A percentile compares a stretch with the other conserved stretches of the same genome.
Conservation (phyloP, 2,329 filamentous ascomycete genomes). For the Paradendryphiella salina region DNA sequence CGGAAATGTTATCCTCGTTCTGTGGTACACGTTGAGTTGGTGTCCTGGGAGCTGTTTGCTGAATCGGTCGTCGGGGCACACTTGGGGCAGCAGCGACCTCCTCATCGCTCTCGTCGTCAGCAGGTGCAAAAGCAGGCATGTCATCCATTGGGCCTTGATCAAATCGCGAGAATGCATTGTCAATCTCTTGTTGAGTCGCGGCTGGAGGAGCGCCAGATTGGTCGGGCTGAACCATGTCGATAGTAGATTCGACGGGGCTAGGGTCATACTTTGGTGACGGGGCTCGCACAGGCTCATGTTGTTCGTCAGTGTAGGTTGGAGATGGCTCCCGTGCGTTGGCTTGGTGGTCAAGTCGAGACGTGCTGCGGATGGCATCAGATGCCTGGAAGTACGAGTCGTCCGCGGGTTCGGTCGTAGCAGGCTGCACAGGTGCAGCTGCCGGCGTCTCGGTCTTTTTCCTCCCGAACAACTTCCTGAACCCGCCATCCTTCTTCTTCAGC, state of each 20-base stretch:
- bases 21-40: constrained; percentile 25
- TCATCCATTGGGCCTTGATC: constrained; percentile 87
- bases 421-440: constrained; percentile 7
- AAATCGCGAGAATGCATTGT: constrained; percentile 68
- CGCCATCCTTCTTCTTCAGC: constrained; percentile 44
- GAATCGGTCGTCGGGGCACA: constrained; percentile 28
- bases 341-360: constrained; percentile 32
- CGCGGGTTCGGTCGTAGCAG: constrained; percentile 10
- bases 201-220: constrained; percentile 56
- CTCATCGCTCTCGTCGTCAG: constrained; percentile 45
- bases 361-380: constrained; percentile 29
- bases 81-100: constrained; percentile 29
- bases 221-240: constrained; percentile 19
- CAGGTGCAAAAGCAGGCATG: constrained; percentile 79
- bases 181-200: constrained; percentile 62
- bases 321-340: constrained; percentile 32
- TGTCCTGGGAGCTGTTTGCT: constrained; percentile 20
- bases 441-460: constrained; percentile 43
- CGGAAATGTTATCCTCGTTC: constrained; percentile 45
- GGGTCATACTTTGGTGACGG: constrained; percentile 32
- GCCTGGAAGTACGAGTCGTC: constrained; percentile 25
- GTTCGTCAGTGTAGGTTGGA: constrained; percentile 26
- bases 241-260: constrained; percentile 32
- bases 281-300: constrained; percentile 24
- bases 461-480: constrained; percentile 48